Conservation (phyloP, 345 rosid genomes). For the Mercurialis annua region DNA sequence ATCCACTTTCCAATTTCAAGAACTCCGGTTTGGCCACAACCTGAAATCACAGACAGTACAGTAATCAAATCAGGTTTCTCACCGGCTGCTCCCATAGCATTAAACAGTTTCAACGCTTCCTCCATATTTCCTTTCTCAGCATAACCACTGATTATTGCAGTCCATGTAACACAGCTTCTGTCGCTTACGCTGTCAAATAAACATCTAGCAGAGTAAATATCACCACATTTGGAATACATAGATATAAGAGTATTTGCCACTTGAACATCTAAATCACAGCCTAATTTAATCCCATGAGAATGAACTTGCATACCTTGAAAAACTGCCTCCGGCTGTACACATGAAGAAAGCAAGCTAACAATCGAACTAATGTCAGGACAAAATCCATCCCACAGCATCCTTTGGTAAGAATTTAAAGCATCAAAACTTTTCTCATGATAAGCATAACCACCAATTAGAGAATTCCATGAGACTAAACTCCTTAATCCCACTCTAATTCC, state of each 20-base stretch:
- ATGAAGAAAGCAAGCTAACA: slow-evolving; percentile 52
- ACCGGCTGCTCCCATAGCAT: slow-evolving; percentile 42
- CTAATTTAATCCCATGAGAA: slow-evolving; percentile 45
- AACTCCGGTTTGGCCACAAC: slow-evolving; percentile 50
- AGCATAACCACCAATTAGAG: slow-evolving; percentile 58
- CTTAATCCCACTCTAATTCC: slow-evolving; percentile 34
- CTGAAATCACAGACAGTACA: slow-evolving; percentile 54
- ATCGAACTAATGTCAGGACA: slow-evolving; percentile 55
- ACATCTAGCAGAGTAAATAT: slow-evolving; percentile 41
- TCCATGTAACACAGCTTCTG: slow-evolving; percentile 73
- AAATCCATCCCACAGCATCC: slow-evolving; percentile 50
- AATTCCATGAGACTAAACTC: slow-evolving; percentile 53
- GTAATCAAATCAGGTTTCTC: slow-evolving; percentile 57
- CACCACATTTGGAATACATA: slow-evolving; percentile 59
- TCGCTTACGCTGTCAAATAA: slow-evolving; percentile 47
- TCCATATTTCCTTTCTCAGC: slow-evolving; percentile 58
- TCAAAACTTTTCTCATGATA: slow-evolving; percentile 24
- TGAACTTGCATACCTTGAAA: slow-evolving; percentile 50
- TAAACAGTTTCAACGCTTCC: slow-evolving; percentile 51
- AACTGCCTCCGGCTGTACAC: slow-evolving; percentile 36
- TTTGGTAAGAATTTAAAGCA: slow-evolving; percentile 41
- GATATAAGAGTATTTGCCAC: slow-evolving; percentile 54
- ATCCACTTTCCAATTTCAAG: slow-evolving; percentile 62
- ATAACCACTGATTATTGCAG: slow-evolving; percentile 74
- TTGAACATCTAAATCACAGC: slow-evolving; percentile 41